Evolutionary conservation across 2,329 filamentous ascomycete species (phyloP), one percentile per base, ranked within the genome.

Genomic region (Botrytis paeoniae): DNA sequence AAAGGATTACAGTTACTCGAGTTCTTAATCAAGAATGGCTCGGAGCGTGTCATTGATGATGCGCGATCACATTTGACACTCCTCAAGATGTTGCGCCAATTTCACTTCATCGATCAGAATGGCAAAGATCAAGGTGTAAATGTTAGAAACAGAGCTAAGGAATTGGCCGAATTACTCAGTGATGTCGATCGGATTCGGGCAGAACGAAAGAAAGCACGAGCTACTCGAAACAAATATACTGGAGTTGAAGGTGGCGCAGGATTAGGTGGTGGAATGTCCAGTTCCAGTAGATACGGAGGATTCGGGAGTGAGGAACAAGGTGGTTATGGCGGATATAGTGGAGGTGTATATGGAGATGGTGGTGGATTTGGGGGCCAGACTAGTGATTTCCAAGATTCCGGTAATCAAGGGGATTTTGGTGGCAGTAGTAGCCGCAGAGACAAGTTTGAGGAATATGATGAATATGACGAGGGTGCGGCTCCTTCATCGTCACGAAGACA

Each of bases 111-210:
- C 83, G 90, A 99, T 81, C 87, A 89, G 81, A 98, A 98, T 83
- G 96, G 96, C 82, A 99, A 99, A 83, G 96, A 99, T 81, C 96
- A 99, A 83, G 96, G 96, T 75, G 90, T 99, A 83, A 99, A 99
- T 81, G 96, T 99, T 74, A 92, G 96, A 77, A 98, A 98, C 84
- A 89, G 96, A 77, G 94, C 96, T 77, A 98, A 98, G 84, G 96
- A 99, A 84, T 86, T 99, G 69, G 92, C 93, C 20, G 97, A 99
- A 76, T 89, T 99, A n/a, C 86, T 99, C 66, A 87, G 93, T 79
- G 96, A 99, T 78, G 94, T 98, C 74, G 95, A 98, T 29, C 89
- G 91, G 29, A 97, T 98, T 78, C 89, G 92, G 74, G 80, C 90
- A 54, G 90, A 93, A 83, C 88, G 90, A 77, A 99, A 99, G 86